Percentiles rank a stretch among this genome's conserved stretches.
phyloP scores from a whole-genome alignment of 306 rosid species.

The Pyrus bretschneideri region DNA sequence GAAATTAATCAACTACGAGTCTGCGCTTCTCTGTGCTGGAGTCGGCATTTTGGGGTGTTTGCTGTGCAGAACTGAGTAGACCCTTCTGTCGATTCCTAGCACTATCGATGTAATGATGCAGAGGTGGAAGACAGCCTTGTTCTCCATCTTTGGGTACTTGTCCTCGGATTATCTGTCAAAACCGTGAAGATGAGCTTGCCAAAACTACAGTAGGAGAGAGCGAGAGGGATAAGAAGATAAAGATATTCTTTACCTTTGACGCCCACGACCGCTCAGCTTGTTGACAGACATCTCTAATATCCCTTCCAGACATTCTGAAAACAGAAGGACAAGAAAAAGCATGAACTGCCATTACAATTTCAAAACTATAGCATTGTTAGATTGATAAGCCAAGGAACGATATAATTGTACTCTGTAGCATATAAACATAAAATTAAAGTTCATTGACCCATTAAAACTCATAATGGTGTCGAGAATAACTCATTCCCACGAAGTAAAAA shows the following conservation, averaged over 20 bases:
- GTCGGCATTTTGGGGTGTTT: not conserved
- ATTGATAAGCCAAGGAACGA: not conserved
- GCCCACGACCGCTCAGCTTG: constrained; percentile 98
- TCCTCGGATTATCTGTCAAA: constrained; percentile 60
- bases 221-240: not conserved
- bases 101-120: constrained; percentile 34
- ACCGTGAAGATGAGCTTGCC: constrained; percentile 1
- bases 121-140: constrained; percentile 29
- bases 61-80: constrained; percentile 10
- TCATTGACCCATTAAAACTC: too few species aligned
- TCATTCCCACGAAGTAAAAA: too few species aligned
- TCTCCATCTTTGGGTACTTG: constrained; percentile 30
- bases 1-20: constrained; percentile 15
- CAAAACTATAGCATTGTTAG: not conserved
- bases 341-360: not conserved
- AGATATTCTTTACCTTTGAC: constrained; percentile 50
- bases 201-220: not conserved
- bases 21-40: constrained; percentile 10
- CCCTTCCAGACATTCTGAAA: constrained; percentile 92
- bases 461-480: too few species aligned
- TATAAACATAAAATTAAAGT: too few species aligned
- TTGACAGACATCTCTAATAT: constrained; percentile 75
- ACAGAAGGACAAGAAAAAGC: not conserved
- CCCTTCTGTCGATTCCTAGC: constrained; percentile 31
- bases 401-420: not conserved